Base-by-base conservation (phyloP, 2,329 filamentous ascomycete genomes). In the Pyrenophora teres region DNA sequence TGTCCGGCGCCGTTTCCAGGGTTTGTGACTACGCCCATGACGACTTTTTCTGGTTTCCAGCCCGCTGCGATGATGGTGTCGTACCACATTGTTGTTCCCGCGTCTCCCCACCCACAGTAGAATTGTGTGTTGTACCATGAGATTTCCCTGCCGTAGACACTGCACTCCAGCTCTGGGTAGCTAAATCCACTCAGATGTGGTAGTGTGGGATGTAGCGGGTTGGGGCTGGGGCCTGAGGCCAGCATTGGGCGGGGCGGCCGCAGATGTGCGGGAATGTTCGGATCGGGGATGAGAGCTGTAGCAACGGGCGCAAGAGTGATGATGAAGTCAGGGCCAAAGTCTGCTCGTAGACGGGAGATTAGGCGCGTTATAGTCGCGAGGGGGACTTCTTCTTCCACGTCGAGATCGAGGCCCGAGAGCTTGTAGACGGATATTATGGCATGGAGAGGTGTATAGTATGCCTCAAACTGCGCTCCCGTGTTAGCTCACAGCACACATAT, bases 71-170 rank as follows among this genome's bases (percentile, higher is more conserved):
- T 71, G 46, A 84, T 80, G 43, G 77, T 74, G 50, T 83, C 80
- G 65, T 81, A 84, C 64, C 77, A 79, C 18, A 69, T 65, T 2
- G 78, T 78, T 12, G 72, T 79, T 23, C 80, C 76, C 1, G 86
- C 83, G 41, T 85, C 84, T 7, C 90, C 90, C 87, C 90, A 97
- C 1, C 91, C 91, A 68, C 89, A 94, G 79, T 97, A 97, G 74
- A 96, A 96, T 69, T 97, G 92, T 5, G 87, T 81, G 69, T 96
- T 96, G 73, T 96, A 96, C 85, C 91, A 97, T 2, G 81, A 80
- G 23, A 96, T 88, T 37, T 87, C 67, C 15, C 51, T 49, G 3
- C 68, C 72, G 6, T 56, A 62, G 3, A 63, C 57, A 33, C 68
- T 69, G 40, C 64, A 69, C 69, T 96, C 90, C 2, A 97, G 81